Percentiles rank a stretch among this genome's conserved stretches.
Conservation (phyloP, 1,284 basidiomycete genomes). For the Puccinia triticina region DNA sequence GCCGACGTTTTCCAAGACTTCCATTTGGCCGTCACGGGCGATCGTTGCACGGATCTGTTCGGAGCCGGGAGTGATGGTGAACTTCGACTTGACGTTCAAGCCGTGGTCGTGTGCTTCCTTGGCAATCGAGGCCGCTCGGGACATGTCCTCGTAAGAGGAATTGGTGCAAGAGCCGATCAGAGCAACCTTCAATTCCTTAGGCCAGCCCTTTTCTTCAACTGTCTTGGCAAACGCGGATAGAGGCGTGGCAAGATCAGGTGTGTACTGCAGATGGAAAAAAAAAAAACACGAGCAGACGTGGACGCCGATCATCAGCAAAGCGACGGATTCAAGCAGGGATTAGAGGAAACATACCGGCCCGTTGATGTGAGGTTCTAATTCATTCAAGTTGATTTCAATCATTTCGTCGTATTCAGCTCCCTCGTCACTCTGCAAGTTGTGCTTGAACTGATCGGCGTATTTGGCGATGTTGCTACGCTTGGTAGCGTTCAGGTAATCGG, state of each 20-base stretch:
- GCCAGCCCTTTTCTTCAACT: slow-evolving; percentile 96
- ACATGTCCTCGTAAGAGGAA: slow-evolving; percentile 99
- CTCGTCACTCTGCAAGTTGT: slow-evolving; percentile 89
- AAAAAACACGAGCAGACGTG: slow-evolving; percentile 74
- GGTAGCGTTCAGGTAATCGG: slow-evolving; percentile 87
- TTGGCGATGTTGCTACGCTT: slow-evolving; percentile 83
- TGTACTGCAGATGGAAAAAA: slow-evolving; percentile 68
- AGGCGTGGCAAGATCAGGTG: slow-evolving; percentile 65
- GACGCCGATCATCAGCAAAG: background rate
- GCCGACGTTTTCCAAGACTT: slow-evolving; percentile 80
- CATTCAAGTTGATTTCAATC: slow-evolving; percentile 91
- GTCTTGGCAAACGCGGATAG: slow-evolving; percentile 91
- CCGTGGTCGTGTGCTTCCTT: slow-evolving; percentile 84
- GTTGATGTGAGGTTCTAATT: slow-evolving; percentile 99
- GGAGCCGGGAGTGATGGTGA: slow-evolving; percentile 96
- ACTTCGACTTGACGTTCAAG: slow-evolving; percentile 84
- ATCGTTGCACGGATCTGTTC: slow-evolving; percentile 99
- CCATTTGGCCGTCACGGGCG: slow-evolving; percentile 90
- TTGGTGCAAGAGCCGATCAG: slow-evolving; percentile 99
- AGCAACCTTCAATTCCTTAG: slow-evolving; percentile 91
- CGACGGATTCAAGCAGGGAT: background rate
- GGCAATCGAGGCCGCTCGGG: slow-evolving; percentile 91
- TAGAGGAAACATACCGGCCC: slow-evolving; percentile 67
- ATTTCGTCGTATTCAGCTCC: slow-evolving; percentile 90
- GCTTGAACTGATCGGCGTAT: slow-evolving; percentile 85